Evolutionary conservation across 257 asterid genomes (phyloP).

Genomic region (Gynochthodes officinalis): DNA sequence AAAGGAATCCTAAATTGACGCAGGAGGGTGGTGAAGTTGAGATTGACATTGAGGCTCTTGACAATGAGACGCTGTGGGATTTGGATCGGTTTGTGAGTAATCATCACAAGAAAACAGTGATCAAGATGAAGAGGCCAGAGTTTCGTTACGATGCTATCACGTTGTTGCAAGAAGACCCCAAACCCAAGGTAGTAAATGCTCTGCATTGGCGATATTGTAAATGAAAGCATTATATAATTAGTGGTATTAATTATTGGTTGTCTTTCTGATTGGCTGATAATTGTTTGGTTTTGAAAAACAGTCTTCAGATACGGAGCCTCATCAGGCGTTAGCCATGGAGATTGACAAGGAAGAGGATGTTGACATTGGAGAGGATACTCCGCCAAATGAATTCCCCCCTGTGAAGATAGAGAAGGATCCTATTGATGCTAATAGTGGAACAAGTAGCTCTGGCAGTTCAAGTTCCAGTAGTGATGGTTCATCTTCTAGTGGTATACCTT

Average conservation of each 20-base stretch:
- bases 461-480: constrained; percentile 30
- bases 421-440: constrained; percentile 15
- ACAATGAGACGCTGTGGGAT: constrained; percentile 38
- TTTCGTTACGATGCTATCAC: background rate
- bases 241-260: background rate
- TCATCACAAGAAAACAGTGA: constrained; percentile 10
- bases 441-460: constrained; percentile 28
- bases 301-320: constrained; percentile 6
- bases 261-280: constrained; percentile 2
- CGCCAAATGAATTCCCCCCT: constrained; percentile 23
- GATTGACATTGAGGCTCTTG: constrained; percentile 30
- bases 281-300: constrained; percentile 3
- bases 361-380: constrained; percentile 39
- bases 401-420: constrained; percentile 37
- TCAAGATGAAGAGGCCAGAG: constrained; percentile 13
- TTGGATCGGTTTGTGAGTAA: constrained; percentile 19
- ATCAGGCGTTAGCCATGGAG: background rate
- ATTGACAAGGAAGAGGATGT: constrained; percentile 25
- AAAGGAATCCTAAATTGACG: constrained; percentile 20
- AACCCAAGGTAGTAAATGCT: constrained; percentile 19
- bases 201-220: background rate
- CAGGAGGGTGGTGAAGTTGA: constrained; percentile 30
- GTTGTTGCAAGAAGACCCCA: background rate
- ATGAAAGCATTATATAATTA: too few species aligned
- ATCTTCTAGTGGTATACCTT: constrained; percentile 26